These are phyloP conservation scores for Venturia carpophila DNA, from an alignment of 2,329 filamentous ascomycete genomes.

Conservation along the genomic window DNA sequence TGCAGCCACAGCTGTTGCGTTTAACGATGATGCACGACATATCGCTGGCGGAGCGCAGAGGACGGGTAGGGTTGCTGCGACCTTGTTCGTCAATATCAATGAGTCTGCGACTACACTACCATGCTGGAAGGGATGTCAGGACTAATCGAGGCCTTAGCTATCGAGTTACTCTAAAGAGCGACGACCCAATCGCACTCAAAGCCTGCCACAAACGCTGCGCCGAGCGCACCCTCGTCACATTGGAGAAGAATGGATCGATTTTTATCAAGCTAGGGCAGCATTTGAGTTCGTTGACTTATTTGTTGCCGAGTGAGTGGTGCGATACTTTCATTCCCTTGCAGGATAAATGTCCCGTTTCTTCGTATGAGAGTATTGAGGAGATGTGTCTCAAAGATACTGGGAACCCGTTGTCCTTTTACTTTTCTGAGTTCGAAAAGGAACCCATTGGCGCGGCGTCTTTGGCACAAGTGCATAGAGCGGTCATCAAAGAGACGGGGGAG, in stretches of 20 bases:
- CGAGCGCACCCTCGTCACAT: conserved; percentile 70
- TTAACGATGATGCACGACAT: conserved; percentile 64
- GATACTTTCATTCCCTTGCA: conserved; percentile 92
- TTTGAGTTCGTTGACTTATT: conserved; percentile 90
- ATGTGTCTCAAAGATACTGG: conserved; percentile 87
- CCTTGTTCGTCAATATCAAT: conserved; percentile 75
- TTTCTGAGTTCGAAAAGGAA: conserved; percentile 69
- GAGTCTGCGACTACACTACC: conserved; percentile 51
- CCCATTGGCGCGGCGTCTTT: conserved; percentile 91
- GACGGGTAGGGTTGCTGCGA: conserved; percentile 67
- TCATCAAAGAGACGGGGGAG: conserved; percentile 70
- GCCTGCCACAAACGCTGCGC: conserved; percentile 91
- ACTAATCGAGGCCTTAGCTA: conserved; percentile 52
- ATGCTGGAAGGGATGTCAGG: conserved; percentile 6
- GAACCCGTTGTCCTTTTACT: conserved; percentile 68
- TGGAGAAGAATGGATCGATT: conserved; percentile 95
- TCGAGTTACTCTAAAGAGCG: conserved; percentile 69
- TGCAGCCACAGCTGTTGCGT: conserved; percentile 39
- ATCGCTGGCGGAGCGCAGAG: conserved; percentile 67
- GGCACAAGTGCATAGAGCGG: conserved; percentile 88
- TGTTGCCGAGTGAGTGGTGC: conserved; percentile 87
- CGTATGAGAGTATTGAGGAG: conserved; percentile 71
- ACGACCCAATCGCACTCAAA: conserved; percentile 58
- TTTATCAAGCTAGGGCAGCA: conserved; percentile 98
- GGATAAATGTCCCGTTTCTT: conserved; percentile 90